Base-by-base conservation (phyloP, 116 monocot genomes). In the Posidonia oceanica region DNA sequence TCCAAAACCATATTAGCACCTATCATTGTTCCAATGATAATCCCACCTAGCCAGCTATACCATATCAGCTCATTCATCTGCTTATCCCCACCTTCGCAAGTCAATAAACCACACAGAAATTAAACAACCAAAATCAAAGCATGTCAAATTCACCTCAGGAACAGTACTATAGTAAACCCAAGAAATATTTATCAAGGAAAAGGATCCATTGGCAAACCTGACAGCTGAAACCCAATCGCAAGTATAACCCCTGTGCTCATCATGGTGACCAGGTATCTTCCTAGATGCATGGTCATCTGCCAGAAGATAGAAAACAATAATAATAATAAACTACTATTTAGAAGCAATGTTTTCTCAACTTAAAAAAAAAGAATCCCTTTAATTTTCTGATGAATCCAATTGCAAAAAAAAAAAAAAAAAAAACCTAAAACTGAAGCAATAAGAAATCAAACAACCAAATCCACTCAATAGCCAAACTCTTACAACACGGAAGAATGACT, bases 41-140 rank as follows among this genome's bases (percentile, higher is more conserved):
- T 75, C 18, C 96, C 96, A 54, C 96, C 91, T 69, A 96, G 91
- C 96, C 96, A 96, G 76, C 96, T 89, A 72, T 96, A 96, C 96
- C 96, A 96, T 81, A 91, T 96, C 82, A 96, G 65, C 16, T 84
- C 80, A 66, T 89, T 89, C 91, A 96, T 88, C 66, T 85, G 80
- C 74, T 77, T 82, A 63, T 96, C 89, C 53, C 89, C 91, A 64
- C 96, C 96, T 96, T 80, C 40, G 72, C 56, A 42, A 68, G 5
- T 51, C 4, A 44, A 36, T 14, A 10, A 66, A 56, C 12, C n/a
- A 61, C 22, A 13, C 55, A 64, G 15, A 65, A 22, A n/a, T n/a
- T n/a, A n/a, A 36, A 40, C 21, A 38, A 59, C 11, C 48, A 71
- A 13, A 40, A 29, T n/a, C 23, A 48, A 0, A 42, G 17, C 56